A percentile compares a stretch with the other conserved stretches of the same genome.
phyloP scores from a whole-genome alignment of 1,139 yeast genomes.

The Hyphopichia pseudoburtonii region DNA sequence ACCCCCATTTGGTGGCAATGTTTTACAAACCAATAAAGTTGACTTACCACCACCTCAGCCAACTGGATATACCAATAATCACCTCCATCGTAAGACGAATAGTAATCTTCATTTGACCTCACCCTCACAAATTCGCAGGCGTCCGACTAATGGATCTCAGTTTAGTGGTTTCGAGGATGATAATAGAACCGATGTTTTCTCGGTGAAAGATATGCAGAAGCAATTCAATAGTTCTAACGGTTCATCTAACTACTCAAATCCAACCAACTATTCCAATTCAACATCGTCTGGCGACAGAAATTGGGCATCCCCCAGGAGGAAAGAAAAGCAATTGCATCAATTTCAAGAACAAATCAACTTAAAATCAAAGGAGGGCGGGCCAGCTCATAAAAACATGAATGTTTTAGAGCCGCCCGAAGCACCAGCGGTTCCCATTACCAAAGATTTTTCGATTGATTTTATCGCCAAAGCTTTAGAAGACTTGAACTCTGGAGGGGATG shows the following conservation, averaged over 20 bases:
- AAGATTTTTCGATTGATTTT: constrained; percentile 50
- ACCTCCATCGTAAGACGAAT: not conserved
- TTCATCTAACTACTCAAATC: constrained; percentile 48
- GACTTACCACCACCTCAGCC: constrained; percentile 2
- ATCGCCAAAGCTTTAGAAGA: constrained; percentile 63
- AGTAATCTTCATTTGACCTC: constrained; percentile 1
- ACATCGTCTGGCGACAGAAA: constrained; percentile 31
- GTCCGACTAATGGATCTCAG: constrained; percentile 12
- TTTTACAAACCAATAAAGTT: constrained; percentile 2
- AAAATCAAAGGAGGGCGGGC: constrained; percentile 33
- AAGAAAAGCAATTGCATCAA: constrained; percentile 33
- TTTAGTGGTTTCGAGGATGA: constrained; percentile 28
- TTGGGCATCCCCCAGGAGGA: constrained; percentile 56
- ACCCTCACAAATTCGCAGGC: not conserved
- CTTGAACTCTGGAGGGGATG: constrained; percentile 64
- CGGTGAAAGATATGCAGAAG: constrained; percentile 14
- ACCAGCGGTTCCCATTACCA: constrained; percentile 33
- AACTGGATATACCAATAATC: not conserved
- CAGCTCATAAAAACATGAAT: not conserved
- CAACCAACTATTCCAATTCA: constrained; percentile 44
- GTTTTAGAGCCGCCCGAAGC: constrained; percentile 2
- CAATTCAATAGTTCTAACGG: constrained; percentile 27
- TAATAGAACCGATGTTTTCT: constrained; percentile 34
- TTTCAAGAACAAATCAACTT: constrained; percentile 43
- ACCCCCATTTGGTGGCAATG: constrained; percentile 2